Evolutionary conservation across 1,284 basidiomycete species (phyloP).

Genomic region (Ceratorhiza oryzae-sativae): DNA sequence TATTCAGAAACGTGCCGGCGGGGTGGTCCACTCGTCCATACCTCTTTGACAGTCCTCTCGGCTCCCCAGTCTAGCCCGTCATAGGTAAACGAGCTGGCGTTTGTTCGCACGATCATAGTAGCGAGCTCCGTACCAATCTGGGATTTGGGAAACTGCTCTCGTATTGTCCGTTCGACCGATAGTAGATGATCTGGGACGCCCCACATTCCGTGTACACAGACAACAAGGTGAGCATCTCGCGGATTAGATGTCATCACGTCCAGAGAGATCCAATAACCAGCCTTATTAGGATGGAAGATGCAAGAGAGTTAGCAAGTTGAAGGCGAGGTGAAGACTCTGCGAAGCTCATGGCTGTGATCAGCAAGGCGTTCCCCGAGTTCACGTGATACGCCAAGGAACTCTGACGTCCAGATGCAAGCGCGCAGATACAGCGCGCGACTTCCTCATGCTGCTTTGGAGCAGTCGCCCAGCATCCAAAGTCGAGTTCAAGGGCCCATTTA

Average conservation of each 20-base stretch:
- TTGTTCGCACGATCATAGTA: constrained; percentile 62
- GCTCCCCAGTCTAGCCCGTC: constrained; percentile 80
- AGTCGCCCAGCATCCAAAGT: no score
- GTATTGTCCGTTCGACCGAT: constrained; percentile 47
- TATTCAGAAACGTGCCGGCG: constrained; percentile 31
- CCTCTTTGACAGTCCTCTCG: constrained; percentile 74
- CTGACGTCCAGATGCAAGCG: no score
- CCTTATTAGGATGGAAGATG: background rate
- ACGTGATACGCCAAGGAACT: background rate
- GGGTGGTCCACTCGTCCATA: constrained; percentile 49
- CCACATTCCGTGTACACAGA: constrained; percentile 87
- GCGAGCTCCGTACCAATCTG: constrained; percentile 51
- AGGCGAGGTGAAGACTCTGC: background rate
- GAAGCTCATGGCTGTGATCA: background rate
- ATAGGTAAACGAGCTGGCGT: constrained; percentile 67
- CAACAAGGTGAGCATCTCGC: constrained; percentile 61
- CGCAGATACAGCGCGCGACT: no score
- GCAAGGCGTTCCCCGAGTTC: background rate
- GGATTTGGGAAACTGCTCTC: constrained; percentile 50
- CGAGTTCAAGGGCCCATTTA: no score
- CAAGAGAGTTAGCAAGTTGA: background rate
- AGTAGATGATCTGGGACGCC: constrained; percentile 64
- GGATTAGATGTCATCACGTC: background rate
- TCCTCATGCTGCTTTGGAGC: no score
- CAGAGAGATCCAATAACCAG: no score